Evolutionary conservation across 306 rosid species (phyloP).

Genomic region (Canavalia ensiformis): DNA sequence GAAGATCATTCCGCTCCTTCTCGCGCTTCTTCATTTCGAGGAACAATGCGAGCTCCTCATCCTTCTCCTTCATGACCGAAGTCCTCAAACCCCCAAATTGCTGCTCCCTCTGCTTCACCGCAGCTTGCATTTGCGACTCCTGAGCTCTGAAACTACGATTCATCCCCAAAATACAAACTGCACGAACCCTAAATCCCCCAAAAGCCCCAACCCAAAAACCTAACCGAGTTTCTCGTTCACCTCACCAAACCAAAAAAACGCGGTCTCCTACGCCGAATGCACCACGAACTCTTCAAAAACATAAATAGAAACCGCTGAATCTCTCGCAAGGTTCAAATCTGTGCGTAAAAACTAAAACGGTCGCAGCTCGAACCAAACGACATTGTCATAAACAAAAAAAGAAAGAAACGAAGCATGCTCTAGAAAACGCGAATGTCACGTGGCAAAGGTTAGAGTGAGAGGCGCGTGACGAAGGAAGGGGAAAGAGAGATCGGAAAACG

Average conservation of each 20-base stretch:
- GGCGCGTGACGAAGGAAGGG: slow-evolving; percentile 24
- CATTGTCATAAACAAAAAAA: slow-evolving; percentile 39
- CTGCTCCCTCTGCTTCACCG: slow-evolving; percentile 74
- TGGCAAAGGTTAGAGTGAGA: slow-evolving; percentile 45
- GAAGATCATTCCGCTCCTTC: slow-evolving; percentile 87
- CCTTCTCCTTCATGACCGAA: slow-evolving; percentile 80
- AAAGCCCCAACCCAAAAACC: slow-evolving; percentile 40
- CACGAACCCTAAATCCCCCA: slow-evolving; percentile 46
- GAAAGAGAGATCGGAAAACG: slow-evolving; percentile 44
- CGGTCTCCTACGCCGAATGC: slow-evolving; percentile 44
- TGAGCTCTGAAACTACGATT: slow-evolving; percentile 91
- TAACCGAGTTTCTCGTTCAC: slow-evolving; percentile 41
- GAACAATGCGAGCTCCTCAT: slow-evolving; percentile 88
- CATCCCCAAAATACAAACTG: slow-evolving; percentile 61
- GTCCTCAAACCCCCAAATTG: slow-evolving; percentile 60
- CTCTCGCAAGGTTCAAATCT: slow-evolving; percentile 26
- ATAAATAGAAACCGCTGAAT: background rate
- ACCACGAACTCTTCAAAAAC: slow-evolving; percentile 21
- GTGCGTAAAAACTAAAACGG: slow-evolving; percentile 26
- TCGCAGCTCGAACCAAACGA: slow-evolving; percentile 32
- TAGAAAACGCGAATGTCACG: slow-evolving; percentile 52
- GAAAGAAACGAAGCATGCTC: background rate
- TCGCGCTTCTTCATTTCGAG: slow-evolving; percentile 92
- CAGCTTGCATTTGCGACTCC: slow-evolving; percentile 78
- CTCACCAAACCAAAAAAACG: slow-evolving; percentile 33